Conservation (phyloP, 2,329 filamentous ascomycete genomes). For the Hymenoscyphus repandus region DNA sequence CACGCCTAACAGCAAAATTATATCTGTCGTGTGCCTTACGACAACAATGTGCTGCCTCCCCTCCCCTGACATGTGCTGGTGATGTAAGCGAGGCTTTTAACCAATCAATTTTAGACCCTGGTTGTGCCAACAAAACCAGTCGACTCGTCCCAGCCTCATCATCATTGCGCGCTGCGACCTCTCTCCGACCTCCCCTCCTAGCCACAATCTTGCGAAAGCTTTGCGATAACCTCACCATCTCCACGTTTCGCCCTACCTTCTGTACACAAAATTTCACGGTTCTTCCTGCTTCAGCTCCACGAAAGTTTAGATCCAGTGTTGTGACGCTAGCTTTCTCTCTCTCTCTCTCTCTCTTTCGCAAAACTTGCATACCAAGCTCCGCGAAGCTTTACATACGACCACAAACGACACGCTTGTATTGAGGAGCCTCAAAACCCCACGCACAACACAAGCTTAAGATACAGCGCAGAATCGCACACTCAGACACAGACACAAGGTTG, state of each 20-base stretch:
- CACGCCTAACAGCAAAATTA: too few relatives aligned
- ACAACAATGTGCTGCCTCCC: background rate
- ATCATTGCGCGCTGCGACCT: constrained; percentile 15
- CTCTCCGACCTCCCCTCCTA: constrained; percentile 10
- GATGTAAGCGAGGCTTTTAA: background rate
- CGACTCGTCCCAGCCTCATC: constrained; percentile 17
- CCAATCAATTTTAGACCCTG: background rate
- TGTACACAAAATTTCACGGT: background rate
- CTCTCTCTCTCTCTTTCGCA: background rate
- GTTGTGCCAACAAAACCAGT: constrained; percentile 9
- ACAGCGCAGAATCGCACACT: background rate
- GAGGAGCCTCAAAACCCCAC: background rate
- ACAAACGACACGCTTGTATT: background rate
- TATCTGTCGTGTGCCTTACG: too few relatives aligned
- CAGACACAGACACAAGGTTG: background rate
- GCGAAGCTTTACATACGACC: background rate
- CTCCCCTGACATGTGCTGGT: background rate
- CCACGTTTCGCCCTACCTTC: background rate
- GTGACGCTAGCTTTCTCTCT: background rate
- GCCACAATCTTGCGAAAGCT: constrained; percentile 1
- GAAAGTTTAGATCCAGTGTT: background rate
- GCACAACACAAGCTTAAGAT: background rate
- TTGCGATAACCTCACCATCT: constrained; percentile 13
- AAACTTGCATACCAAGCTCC: background rate
- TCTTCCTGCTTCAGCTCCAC: background rate